These are phyloP conservation scores for Hypoxylon sp. DNA, from an alignment of 2,329 filamentous ascomycete species.

Conservation along the genomic window DNA sequence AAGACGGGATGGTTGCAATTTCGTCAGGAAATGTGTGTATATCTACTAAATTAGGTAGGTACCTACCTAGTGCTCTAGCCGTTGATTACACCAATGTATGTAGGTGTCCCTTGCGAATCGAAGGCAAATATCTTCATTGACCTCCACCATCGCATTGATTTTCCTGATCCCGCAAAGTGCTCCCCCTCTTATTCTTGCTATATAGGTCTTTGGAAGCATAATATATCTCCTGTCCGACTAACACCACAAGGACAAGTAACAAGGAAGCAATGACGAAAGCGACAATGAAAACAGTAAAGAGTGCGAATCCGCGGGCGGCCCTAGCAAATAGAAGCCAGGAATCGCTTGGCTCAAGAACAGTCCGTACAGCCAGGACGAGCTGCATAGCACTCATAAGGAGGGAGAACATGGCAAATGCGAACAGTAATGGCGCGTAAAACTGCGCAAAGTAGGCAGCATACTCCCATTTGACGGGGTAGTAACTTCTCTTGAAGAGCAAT, in stretches of 20 bases:
- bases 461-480: conserved; percentile 2
- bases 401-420: conserved; percentile 15
- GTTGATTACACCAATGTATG: too few relatives aligned
- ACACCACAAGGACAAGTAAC: neutral
- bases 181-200: neutral
- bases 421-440: conserved; percentile 6
- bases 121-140: too few relatives aligned
- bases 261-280: neutral
- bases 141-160: neutral
- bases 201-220: conserved; percentile 3
- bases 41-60: too few relatives aligned
- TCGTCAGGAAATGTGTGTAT: too few relatives aligned
- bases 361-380: neutral
- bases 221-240: neutral
- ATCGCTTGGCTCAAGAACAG: conserved; percentile 9
- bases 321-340: conserved; percentile 8
- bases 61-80: too few relatives aligned
- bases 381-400: conserved; percentile 11
- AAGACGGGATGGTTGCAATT: too few relatives aligned
- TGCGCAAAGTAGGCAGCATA: conserved; percentile 20
- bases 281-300: conserved; percentile 12
- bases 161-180: conserved; percentile 1
- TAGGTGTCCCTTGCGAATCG: too few relatives aligned
- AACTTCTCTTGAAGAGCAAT: neutral
- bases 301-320: conserved; percentile 3